Conservation (phyloP, 768 basidiomycete species). For the Filobasidium wieringae region DNA sequence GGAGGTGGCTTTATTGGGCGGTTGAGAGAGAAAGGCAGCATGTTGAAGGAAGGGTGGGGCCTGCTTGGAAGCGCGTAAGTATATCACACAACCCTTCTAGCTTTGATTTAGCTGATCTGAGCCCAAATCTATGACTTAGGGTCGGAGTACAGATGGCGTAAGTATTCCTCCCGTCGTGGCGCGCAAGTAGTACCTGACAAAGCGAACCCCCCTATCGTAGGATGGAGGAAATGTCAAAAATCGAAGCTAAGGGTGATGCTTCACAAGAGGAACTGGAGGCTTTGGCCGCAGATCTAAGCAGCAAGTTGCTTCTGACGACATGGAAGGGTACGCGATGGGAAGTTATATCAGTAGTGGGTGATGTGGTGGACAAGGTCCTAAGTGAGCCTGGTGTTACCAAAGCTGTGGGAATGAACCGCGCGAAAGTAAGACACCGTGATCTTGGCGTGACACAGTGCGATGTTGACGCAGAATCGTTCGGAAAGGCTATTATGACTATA, state of each 20-base stretch:
- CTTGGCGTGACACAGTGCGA: neutral
- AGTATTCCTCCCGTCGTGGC: neutral
- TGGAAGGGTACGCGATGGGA: slow-evolving; percentile 97
- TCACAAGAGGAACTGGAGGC: slow-evolving; percentile 73
- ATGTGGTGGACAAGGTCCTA: slow-evolving; percentile 74
- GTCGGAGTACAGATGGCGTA: slow-evolving; percentile 59
- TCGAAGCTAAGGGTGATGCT: slow-evolving; percentile 78
- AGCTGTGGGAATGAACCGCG: slow-evolving; percentile 60
- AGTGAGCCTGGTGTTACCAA: slow-evolving; percentile 68
- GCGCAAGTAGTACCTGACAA: neutral
- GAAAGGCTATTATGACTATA: slow-evolving; percentile 68
- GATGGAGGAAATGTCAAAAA: slow-evolving; percentile 84
- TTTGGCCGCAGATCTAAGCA: slow-evolving; percentile 83
- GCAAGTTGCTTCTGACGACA: slow-evolving; percentile 85
- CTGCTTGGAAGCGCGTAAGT: slow-evolving; percentile 88
- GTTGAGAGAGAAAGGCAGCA: slow-evolving; percentile 81
- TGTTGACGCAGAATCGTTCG: neutral
- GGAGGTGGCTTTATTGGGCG: slow-evolving; percentile 78
- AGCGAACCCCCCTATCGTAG: neutral
- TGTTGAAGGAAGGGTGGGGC: slow-evolving; percentile 94
- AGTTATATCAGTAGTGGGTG: slow-evolving; percentile 55
- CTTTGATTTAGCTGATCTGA: neutral
- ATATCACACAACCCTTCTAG: neutral
- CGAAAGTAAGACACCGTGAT: slow-evolving; percentile 50
- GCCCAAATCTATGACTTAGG: slow-evolving; percentile 31